phyloP scores from a whole-genome alignment of 1,284 basidiomycete genomes.

The Papiliotrema nemorosa region DNA sequence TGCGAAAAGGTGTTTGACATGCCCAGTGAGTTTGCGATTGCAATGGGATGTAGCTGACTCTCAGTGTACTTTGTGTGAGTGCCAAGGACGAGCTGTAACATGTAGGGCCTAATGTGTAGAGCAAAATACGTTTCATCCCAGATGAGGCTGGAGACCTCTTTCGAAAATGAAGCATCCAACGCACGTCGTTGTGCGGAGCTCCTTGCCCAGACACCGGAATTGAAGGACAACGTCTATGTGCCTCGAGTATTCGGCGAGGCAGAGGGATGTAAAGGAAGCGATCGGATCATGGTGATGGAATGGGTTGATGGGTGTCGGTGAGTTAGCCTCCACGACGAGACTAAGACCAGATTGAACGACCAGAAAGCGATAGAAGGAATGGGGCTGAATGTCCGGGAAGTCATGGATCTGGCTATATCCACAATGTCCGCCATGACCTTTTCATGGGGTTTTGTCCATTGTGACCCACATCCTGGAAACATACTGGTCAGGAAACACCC shows the following conservation, averaged over 20 bases:
- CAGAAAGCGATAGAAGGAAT: slow-evolving; percentile 49
- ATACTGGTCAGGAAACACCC: slow-evolving; percentile 76
- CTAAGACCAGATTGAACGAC: slow-evolving; percentile 60
- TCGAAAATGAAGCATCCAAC: slow-evolving; percentile 60
- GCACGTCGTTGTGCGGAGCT: slow-evolving; percentile 44
- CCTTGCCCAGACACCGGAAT: slow-evolving; percentile 54
- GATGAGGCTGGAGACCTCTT: slow-evolving; percentile 75
- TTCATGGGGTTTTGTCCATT: slow-evolving; percentile 78
- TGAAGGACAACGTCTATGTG: slow-evolving; percentile 69
- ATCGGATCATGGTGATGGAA: slow-evolving; percentile 77
- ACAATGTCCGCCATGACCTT: slow-evolving; percentile 84
- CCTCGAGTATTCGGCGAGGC: slow-evolving; percentile 70
- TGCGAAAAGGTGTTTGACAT: slow-evolving; percentile 46
- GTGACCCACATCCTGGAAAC: slow-evolving; percentile 67
- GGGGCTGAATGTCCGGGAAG: slow-evolving; percentile 54
- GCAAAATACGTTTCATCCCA: slow-evolving; percentile 75
- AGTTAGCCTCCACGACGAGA: slow-evolving; percentile 8
- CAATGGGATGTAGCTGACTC: slow-evolving; percentile 1
- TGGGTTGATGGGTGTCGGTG: slow-evolving; percentile 64
- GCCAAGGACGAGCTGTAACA: neutral
- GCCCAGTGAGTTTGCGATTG: slow-evolving; percentile 20
- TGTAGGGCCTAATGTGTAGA: slow-evolving; percentile 12
- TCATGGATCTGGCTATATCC: slow-evolving; percentile 52
- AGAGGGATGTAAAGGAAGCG: slow-evolving; percentile 56
- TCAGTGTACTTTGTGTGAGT: slow-evolving; percentile 47